These are phyloP conservation scores for Fusarium praegraminearum DNA, from an alignment of 2,329 filamentous ascomycete species.

Conservation along the genomic window DNA sequence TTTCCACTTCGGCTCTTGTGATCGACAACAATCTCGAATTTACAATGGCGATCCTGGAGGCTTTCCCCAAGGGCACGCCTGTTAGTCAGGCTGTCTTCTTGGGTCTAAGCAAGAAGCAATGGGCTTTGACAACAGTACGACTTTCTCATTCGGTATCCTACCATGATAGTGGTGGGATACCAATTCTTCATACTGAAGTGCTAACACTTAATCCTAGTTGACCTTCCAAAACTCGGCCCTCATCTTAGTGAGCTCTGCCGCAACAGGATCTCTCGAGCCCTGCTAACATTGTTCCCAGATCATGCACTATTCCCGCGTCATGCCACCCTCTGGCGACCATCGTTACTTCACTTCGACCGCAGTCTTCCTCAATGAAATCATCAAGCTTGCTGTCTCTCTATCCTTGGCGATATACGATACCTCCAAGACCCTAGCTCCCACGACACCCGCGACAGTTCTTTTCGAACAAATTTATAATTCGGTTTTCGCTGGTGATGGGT, in stretches of 20 bases:
- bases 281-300: slow-evolving; percentile 65
- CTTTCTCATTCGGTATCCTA: not conserved
- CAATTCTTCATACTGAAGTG: not conserved
- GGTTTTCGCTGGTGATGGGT: slow-evolving; percentile 90
- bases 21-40: not conserved
- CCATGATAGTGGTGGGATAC: not conserved
- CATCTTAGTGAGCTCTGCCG: slow-evolving; percentile 68
- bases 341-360: slow-evolving; percentile 95
- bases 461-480: slow-evolving; percentile 82
- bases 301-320: slow-evolving; percentile 94
- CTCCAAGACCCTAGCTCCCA: slow-evolving; percentile 79
- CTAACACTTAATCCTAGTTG: slow-evolving; percentile 63
- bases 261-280: slow-evolving; percentile 50
- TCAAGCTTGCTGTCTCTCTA: slow-evolving; percentile 88
- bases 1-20: not conserved
- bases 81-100: slow-evolving; percentile 35
- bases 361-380: slow-evolving; percentile 90
- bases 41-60: slow-evolving; percentile 44
- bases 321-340: slow-evolving; percentile 85
- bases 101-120: slow-evolving; percentile 46
- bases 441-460: slow-evolving; percentile 82
- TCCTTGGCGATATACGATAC: slow-evolving; percentile 90
- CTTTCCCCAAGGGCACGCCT: slow-evolving; percentile 19
- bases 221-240: slow-evolving; percentile 81
- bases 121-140: slow-evolving; percentile 42